These are phyloP conservation scores for Cyclotella choctawhatcheeana DNA, from an alignment of 108 stramenopile genomes.

Conservation along the genomic window DNA sequence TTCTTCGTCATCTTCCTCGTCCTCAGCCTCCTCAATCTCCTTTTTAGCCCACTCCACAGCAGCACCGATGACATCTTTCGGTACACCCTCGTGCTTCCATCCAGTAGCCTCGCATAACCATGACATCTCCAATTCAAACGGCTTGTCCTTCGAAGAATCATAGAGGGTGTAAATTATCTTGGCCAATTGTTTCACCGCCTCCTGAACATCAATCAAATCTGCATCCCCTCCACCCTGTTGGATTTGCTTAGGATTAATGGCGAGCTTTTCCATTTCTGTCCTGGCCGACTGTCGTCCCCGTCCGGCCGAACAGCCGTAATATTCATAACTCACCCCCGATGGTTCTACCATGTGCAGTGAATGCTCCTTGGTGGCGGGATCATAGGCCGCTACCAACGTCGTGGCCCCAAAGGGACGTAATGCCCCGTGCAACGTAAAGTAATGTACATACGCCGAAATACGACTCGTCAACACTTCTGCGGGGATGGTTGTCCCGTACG, in stretches of 20 bases:
- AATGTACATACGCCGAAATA: conserved; percentile 93
- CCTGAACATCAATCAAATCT: conserved; percentile 38
- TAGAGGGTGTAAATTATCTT: conserved; percentile 93
- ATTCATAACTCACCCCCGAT: conserved; percentile 86
- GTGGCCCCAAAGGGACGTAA: conserved; percentile 96
- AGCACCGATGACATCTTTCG: conserved; percentile 77
- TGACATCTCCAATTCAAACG: conserved; percentile 96
- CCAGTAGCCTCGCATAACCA: conserved; percentile 92
- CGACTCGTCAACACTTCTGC: conserved; percentile 88
- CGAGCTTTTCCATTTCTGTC: conserved; percentile 98
- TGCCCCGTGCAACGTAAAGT: conserved; percentile 97
- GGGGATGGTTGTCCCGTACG: conserved; percentile 85
- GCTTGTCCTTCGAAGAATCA: conserved; percentile 96
- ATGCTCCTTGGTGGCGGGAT: conserved; percentile 80
- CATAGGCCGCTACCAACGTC: conserved; percentile 89
- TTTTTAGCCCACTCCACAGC: conserved; percentile 89
- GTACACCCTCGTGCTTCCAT: conserved; percentile 90
- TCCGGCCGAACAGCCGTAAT: conserved; percentile 95
- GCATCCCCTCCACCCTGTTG: conserved; percentile 13
- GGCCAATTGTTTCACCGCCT: conserved; percentile 96
- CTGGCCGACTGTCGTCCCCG: conserved; percentile 98
- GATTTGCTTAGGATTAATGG: conserved; percentile 66
- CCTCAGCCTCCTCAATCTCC: conserved; percentile 89
- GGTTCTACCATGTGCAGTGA: conserved; percentile 96
- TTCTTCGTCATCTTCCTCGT: conserved; percentile 81